Conservation (phyloP, 345 rosid species). For the Corchorus olitorius region DNA sequence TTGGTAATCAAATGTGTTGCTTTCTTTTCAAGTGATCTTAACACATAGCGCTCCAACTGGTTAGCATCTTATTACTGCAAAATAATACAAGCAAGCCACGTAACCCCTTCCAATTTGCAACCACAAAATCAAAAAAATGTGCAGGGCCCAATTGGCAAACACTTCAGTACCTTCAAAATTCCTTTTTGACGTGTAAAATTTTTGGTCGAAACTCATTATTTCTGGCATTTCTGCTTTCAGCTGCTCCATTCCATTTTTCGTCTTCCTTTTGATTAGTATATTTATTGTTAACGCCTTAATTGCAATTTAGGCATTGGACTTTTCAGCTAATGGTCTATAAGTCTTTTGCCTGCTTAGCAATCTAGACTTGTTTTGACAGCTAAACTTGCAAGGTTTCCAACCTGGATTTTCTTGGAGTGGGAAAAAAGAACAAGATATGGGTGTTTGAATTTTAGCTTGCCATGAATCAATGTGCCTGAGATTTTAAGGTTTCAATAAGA, state of each 20-base stretch:
- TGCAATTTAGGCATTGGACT: background rate
- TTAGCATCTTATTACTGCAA: background rate
- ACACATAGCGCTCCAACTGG: background rate
- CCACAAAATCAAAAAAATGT: background rate
- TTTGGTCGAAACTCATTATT: too few species aligned
- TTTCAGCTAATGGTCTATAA: background rate
- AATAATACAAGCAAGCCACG: background rate
- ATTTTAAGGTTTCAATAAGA: background rate
- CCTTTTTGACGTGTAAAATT: background rate
- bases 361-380: slow-evolving; percentile 9
- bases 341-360: background rate
- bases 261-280: too few species aligned
- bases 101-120: background rate
- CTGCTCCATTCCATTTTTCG: background rate
- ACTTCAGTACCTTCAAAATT: background rate
- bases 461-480: background rate
- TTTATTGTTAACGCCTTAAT: background rate
- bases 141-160: background rate
- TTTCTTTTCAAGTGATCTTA: slow-evolving; percentile 4
- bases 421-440: background rate
- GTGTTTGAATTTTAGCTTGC: background rate
- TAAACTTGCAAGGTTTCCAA: background rate
- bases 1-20: background rate
- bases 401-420: background rate
- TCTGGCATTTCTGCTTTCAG: background rate